Conservation (phyloP, 345 rosid species). For the Boechera divaricarpa region DNA sequence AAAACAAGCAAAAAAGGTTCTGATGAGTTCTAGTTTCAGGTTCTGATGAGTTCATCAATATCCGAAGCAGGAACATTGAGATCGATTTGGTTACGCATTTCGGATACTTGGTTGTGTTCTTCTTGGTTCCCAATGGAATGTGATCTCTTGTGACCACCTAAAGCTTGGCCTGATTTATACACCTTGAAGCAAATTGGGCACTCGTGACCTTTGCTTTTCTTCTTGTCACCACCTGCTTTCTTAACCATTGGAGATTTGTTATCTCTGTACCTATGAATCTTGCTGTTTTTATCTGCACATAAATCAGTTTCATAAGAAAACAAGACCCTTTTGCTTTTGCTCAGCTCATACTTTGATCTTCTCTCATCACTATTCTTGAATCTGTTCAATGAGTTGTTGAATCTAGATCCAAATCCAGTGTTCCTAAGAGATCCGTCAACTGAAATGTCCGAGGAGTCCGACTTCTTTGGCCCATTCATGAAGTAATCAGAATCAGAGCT, state of each 20-base stretch:
- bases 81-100: constrained; percentile 54
- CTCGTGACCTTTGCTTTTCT: constrained; percentile 62
- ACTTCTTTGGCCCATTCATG: constrained; percentile 62
- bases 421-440: constrained; percentile 48
- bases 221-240: constrained; percentile 50
- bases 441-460: constrained; percentile 58
- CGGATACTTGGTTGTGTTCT: constrained; percentile 37
- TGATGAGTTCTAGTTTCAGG: constrained; percentile 10
- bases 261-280: constrained; percentile 27
- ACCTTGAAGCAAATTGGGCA: constrained; percentile 87
- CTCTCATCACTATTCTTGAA: constrained; percentile 24
- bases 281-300: constrained; percentile 42
- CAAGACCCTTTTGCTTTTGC: constrained; percentile 48
- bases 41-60: constrained; percentile 42
- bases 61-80: constrained; percentile 71
- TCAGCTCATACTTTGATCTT: constrained; percentile 47
- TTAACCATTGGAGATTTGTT: constrained; percentile 44
- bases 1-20: not conserved
- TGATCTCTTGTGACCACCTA: constrained; percentile 96
- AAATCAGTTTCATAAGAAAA: constrained; percentile 50
- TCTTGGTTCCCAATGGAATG: constrained; percentile 62
- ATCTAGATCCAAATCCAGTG: constrained; percentile 48
- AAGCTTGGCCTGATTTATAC: constrained; percentile 89
- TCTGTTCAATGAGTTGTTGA: constrained; percentile 39
- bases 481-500: constrained; percentile 71